A percentile compares a stretch with the other conserved stretches of the same genome.
phyloP scores from a whole-genome alignment of 257 asterid species.

The Agastache rugosa region DNA sequence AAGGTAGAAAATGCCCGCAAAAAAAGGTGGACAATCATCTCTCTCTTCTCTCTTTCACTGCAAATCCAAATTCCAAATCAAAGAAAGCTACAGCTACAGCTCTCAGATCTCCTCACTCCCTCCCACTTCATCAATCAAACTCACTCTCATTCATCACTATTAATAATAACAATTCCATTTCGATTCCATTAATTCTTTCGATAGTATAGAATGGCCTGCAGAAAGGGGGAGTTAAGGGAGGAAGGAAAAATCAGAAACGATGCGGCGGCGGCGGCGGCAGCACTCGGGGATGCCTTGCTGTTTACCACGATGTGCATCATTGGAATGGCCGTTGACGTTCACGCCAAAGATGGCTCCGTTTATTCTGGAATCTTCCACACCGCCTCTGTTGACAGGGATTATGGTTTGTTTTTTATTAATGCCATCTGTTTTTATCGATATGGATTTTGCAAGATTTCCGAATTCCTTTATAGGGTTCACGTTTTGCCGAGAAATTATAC shows the following conservation, averaged over 20 bases:
- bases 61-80: slow-evolving; percentile 32
- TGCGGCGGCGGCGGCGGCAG: slow-evolving; percentile 39
- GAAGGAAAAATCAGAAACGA: slow-evolving; percentile 45
- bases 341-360: slow-evolving; percentile 79
- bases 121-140: slow-evolving; percentile 24
- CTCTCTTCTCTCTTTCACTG: background rate
- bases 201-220: slow-evolving; percentile 59
- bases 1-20: slow-evolving; percentile 32
- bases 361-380: slow-evolving; percentile 88
- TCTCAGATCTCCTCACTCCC: slow-evolving; percentile 38
- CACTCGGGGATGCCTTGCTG: slow-evolving; percentile 61
- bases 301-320: slow-evolving; percentile 74
- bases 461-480: slow-evolving; percentile 21
- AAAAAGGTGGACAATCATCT: slow-evolving; percentile 24
- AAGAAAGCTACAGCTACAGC: slow-evolving; percentile 29
- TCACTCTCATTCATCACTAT: slow-evolving; percentile 31
- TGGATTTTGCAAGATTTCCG: slow-evolving; percentile 15
- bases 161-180: background rate
- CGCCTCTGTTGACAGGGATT: slow-evolving; percentile 69
- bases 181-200: background rate
- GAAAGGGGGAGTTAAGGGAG: slow-evolving; percentile 50
- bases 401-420: slow-evolving; percentile 49
- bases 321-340: slow-evolving; percentile 83
- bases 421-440: slow-evolving; percentile 5
- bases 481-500: slow-evolving; percentile 9